Evolutionary conservation across 129 eudicot genomes (phyloP).

Genomic region (Silybum marianum): DNA sequence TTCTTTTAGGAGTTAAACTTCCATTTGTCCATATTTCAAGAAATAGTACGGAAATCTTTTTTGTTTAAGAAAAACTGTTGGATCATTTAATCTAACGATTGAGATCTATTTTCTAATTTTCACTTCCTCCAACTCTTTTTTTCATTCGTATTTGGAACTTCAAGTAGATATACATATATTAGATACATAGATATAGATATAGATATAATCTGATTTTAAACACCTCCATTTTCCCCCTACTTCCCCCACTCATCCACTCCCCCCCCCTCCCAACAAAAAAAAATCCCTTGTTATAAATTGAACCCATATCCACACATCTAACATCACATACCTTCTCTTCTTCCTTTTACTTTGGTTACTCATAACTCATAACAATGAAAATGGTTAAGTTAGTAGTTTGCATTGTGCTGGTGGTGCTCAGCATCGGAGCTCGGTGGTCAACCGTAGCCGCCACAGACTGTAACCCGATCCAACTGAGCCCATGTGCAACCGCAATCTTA

Average conservation of each 20-base stretch:
- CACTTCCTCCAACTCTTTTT: not conserved
- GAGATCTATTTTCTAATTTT: not conserved
- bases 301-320: conserved; percentile 12
- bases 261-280: not conserved
- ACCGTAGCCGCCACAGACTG: conserved; percentile 22
- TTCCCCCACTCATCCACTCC: not conserved
- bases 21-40: too few relatives aligned
- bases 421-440: not conserved
- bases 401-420: conserved; percentile 22
- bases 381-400: conserved; percentile 6
- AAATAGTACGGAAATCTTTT: too few relatives aligned
- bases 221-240: not conserved
- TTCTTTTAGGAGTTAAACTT: too few relatives aligned
- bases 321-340: conserved; percentile 10
- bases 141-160: not conserved
- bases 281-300: conserved; percentile 14
- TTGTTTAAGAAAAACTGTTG: too few relatives aligned
- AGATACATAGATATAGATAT: too few relatives aligned
- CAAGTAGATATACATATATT: too few relatives aligned
- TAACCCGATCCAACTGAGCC: conserved; percentile 37
- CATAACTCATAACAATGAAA: conserved; percentile 25
- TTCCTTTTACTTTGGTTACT: not conserved
- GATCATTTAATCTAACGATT: not conserved
- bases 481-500: conserved; percentile 43
- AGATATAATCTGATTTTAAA: not conserved